Evolutionary conservation across 371 early-diverging fungal species (phyloP).

Genomic region (Mortierella sp.): DNA sequence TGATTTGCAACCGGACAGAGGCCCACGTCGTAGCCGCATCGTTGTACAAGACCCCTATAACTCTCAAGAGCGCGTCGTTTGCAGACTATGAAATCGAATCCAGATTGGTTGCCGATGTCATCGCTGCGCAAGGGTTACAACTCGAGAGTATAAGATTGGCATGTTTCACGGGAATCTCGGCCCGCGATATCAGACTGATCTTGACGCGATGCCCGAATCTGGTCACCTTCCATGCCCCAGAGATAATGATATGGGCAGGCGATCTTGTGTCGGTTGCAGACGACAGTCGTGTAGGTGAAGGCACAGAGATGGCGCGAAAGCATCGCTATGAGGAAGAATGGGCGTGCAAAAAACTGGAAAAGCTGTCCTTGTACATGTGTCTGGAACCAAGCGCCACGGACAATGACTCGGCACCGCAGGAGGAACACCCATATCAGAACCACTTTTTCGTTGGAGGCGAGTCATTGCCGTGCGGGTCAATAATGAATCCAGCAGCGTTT

Average conservation of each 20-base stretch:
- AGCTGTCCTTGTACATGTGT: slow-evolving; percentile 16
- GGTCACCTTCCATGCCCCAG: slow-evolving; percentile 24
- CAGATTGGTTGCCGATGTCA: slow-evolving; percentile 7
- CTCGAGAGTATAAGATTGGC: slow-evolving; percentile 30
- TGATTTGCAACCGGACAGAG: slow-evolving; percentile 29
- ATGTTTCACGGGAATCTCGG: slow-evolving; percentile 29
- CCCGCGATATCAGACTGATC: slow-evolving; percentile 19
- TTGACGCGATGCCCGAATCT: slow-evolving; percentile 30
- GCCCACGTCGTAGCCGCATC: slow-evolving; percentile 4
- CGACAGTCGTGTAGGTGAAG: no score
- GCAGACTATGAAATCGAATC: slow-evolving; percentile 36
- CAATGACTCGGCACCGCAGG: neutral
- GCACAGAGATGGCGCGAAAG: neutral
- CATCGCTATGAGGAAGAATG: neutral
- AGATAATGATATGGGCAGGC: slow-evolving; percentile 33
- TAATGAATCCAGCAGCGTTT: neutral
- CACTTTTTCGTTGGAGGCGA: neutral
- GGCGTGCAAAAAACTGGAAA: slow-evolving; percentile 19
- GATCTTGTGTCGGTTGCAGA: slow-evolving; percentile 7
- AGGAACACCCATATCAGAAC: neutral
- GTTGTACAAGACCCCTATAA: slow-evolving; percentile 5
- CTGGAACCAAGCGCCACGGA: slow-evolving; percentile 7
- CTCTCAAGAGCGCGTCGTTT: slow-evolving; percentile 15
- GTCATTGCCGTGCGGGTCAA: neutral
- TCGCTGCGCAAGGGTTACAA: slow-evolving; percentile 12